phyloP scores from a whole-genome alignment of 768 basidiomycete species.

The Dictyophora rubrovolvata region DNA sequence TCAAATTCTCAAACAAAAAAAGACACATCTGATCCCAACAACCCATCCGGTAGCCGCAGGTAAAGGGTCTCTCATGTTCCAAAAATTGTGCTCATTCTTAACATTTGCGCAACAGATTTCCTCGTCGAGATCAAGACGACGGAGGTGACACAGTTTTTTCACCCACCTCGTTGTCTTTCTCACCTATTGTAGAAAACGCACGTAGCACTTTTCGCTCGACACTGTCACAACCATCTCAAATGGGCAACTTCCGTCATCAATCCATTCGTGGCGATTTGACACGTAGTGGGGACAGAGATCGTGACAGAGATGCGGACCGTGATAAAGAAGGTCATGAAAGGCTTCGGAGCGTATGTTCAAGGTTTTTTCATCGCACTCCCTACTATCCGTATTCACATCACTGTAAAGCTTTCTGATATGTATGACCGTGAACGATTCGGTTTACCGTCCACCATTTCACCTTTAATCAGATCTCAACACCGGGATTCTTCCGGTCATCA shows the following conservation, averaged over 20 bases:
- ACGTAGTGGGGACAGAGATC: constrained; percentile 47
- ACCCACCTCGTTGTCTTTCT: constrained; percentile 4
- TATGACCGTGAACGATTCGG: constrained; percentile 60
- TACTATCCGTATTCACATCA: constrained; percentile 1
- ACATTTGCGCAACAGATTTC: constrained; percentile 40
- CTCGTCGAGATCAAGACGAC: constrained; percentile 62
- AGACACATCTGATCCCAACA: constrained; percentile 41
- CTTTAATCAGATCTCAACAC: constrained; percentile 20
- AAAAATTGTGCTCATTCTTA: constrained; percentile 13
- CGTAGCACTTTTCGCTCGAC: constrained; percentile 64
- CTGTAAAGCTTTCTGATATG: constrained; percentile 67
- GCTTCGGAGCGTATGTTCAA: constrained; percentile 53
- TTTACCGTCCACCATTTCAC: constrained; percentile 24
- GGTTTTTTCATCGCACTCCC: not conserved
- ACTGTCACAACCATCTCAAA: constrained; percentile 76
- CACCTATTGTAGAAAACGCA: constrained; percentile 31
- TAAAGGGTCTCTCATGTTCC: constrained; percentile 2
- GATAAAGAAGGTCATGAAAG: constrained; percentile 74
- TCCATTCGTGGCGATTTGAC: constrained; percentile 45
- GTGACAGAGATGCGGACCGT: constrained; percentile 40
- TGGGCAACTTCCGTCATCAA: constrained; percentile 90
- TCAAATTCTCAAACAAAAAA: constrained; percentile 40
- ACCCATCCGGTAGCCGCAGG: constrained; percentile 2
- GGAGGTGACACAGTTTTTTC: constrained; percentile 36
- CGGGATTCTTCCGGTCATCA: constrained; percentile 3